Base-by-base conservation (phyloP, 352 stramenopile genomes). In the Globisporangium mamillatum region DNA sequence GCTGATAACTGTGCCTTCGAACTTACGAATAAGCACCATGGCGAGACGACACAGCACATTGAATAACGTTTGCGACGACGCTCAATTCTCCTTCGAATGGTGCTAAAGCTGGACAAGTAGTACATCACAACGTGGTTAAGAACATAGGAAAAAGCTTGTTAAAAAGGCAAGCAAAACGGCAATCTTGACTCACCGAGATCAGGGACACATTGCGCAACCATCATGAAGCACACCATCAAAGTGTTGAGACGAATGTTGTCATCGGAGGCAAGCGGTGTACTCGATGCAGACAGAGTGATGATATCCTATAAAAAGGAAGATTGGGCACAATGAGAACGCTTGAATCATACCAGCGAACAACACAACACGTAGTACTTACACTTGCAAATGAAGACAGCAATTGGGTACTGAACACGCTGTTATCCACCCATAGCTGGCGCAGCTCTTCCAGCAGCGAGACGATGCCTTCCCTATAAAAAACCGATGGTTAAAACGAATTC, bases 341-440 rank as follows among this genome's bases (percentile, higher is more conserved):
- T 58, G 50, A 34, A 44, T 52, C 16, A 56, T 57, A 22, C 29
- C 22, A 66, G 60, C 32, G 46, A n/a, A 1, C 18, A 46, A 44
- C 25, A 29, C 50, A 4, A 60, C 7, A 12, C 32, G 8, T 29
- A 5, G 14, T 9, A 48, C 75, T 53, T 75, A 91, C 84, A 63
- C 81, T 73, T 14, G 77, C 73, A 48, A 92, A 90, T 16, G 84
- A 89, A 55, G 76, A 72, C 7, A 91, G 67, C 20, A 92, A 59
- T 59, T 92, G 84, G 10, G 82, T 67, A 32, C 82, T 89, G 32
- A 91, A 92, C 10, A 90, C 84, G 52, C 81, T 90, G 55, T 92
- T 90, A 46, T 90, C 80, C 1, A 75, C 64, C 84, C 84, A 92
- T 5, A 92, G 71, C 22, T 77, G 78, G 8, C 58, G 70, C 62